phyloP scores from a whole-genome alignment of 2,329 filamentous ascomycete species.

The Dactylellina haptotyla region DNA sequence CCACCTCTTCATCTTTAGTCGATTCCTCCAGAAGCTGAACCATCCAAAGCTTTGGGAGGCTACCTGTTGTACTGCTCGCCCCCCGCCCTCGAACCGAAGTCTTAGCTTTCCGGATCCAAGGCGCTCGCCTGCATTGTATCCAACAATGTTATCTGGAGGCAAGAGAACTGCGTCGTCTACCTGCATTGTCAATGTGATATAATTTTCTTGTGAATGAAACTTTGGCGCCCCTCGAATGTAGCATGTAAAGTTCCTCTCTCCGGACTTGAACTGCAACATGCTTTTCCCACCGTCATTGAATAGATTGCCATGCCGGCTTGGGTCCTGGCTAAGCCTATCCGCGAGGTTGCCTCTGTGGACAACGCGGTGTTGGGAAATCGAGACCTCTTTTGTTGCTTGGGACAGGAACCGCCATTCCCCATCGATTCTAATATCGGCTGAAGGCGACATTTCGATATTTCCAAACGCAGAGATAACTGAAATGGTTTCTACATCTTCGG shows the following conservation, averaged over 20 bases:
- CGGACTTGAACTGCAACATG: conserved; percentile 48
- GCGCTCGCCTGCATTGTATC: conserved; percentile 13
- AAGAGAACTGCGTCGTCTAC: conserved; percentile 45
- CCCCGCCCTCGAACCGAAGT: conserved; percentile 35
- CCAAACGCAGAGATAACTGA: conserved; percentile 47
- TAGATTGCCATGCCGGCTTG: conserved; percentile 13
- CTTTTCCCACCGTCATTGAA: conserved; percentile 43
- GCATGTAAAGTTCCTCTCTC: conserved; percentile 34
- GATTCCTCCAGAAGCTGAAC: conserved; percentile 50
- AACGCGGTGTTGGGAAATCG: conserved; percentile 38
- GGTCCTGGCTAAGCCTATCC: conserved; percentile 36
- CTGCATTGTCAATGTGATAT: conserved; percentile 44
- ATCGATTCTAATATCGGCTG: conserved; percentile 47
- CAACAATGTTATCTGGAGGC: conserved; percentile 12
- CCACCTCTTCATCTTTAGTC: conserved; percentile 45
- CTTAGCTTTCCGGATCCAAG: conserved; percentile 42
- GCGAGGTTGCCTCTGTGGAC: conserved; percentile 31
- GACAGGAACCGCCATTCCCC: conserved; percentile 45
- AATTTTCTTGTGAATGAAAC: conserved; percentile 23
- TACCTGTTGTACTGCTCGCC: not conserved
- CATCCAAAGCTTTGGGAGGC: conserved; percentile 45
- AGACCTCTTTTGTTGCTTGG: conserved; percentile 30
- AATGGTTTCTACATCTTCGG: conserved; percentile 38
- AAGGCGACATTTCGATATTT: conserved; percentile 44
- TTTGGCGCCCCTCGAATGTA: conserved; percentile 42